A percentile compares a stretch with the other conserved stretches of the same genome.
Evolutionary conservation across 2,329 filamentous ascomycete species (phyloP).

Genomic region (Ophiobolus disseminans): DNA sequence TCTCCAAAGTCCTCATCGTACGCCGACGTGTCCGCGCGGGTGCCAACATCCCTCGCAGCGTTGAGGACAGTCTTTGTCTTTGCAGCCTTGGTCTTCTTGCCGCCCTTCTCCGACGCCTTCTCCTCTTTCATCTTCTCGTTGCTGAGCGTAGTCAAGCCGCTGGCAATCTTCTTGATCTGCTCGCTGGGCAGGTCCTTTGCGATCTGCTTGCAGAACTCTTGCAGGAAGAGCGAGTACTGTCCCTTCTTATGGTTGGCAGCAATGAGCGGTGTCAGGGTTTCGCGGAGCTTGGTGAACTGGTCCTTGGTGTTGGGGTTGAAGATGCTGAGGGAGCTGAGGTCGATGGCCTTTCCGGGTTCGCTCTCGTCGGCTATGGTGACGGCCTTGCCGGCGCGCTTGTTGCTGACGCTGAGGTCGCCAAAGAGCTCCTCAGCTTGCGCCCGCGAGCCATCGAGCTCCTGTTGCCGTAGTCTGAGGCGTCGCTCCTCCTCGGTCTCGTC

Average conservation of each 20-base stretch:
- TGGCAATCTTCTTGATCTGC: constrained; percentile 96
- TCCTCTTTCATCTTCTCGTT: constrained; percentile 99
- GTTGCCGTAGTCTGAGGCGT: constrained; percentile 75
- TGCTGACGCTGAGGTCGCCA: constrained; percentile 73
- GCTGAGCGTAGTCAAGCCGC: constrained; percentile 82
- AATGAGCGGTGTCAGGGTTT: constrained; percentile 80
- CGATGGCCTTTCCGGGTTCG: constrained; percentile 79
- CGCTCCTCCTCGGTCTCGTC: constrained; percentile 76
- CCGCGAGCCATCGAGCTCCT: constrained; percentile 87
- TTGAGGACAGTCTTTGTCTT: constrained; percentile 92
- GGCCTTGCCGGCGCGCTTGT: constrained; percentile 72
- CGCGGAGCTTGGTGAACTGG: constrained; percentile 82
- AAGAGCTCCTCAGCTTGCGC: constrained; percentile 92
- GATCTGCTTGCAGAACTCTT: constrained; percentile 88
- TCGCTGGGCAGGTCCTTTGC: constrained; percentile 86
- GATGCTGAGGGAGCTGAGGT: constrained; percentile 78
- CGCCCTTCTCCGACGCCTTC: constrained; percentile 90
- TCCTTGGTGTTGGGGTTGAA: constrained; percentile 90
- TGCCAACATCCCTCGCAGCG: constrained; percentile 64
- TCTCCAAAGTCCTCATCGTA: constrained; percentile 90
- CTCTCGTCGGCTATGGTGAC: constrained; percentile 73
- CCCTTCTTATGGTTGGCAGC: constrained; percentile 80
- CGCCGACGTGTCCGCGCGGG: constrained; percentile 71
- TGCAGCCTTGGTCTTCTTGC: constrained; percentile 95
- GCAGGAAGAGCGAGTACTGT: constrained; percentile 87